Conservation (phyloP, 495 filamentous ascomycete genomes). For the Trichoderma orchidacearum region DNA sequence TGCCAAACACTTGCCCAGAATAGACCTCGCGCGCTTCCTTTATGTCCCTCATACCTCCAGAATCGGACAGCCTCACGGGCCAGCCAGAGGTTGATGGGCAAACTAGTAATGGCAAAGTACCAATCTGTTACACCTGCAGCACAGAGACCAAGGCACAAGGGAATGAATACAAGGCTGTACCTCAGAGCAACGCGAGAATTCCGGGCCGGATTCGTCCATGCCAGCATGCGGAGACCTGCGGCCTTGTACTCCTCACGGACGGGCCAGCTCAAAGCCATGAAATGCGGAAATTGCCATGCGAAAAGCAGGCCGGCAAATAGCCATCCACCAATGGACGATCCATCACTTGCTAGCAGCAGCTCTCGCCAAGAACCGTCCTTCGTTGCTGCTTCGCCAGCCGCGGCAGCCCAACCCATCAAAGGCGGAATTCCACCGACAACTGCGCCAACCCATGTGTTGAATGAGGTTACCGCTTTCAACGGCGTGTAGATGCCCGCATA, state of each 20-base stretch:
- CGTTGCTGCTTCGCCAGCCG: slow-evolving; percentile 74
- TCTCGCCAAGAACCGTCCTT: slow-evolving; percentile 60
- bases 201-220: slow-evolving; percentile 70
- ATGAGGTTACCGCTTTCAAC: slow-evolving; percentile 69
- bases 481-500: slow-evolving; percentile 92
- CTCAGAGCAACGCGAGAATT: slow-evolving; percentile 78
- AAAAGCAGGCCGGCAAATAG: slow-evolving; percentile 72
- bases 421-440: slow-evolving; percentile 88
- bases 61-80: slow-evolving; percentile 68
- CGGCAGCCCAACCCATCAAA: slow-evolving; percentile 95
- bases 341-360: slow-evolving; percentile 42
- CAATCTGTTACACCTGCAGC: slow-evolving; percentile 74
- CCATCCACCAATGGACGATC: slow-evolving; percentile 68
- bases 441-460: slow-evolving; percentile 94
- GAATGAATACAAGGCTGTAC: slow-evolving; percentile 79
- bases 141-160: slow-evolving; percentile 73
- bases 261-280: slow-evolving; percentile 78
- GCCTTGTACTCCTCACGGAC: slow-evolving; percentile 81
- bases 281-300: slow-evolving; percentile 97
- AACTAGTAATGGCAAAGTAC: slow-evolving; percentile 70
- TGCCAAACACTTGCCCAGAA: slow-evolving; percentile 99
- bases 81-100: slow-evolving; percentile 78
- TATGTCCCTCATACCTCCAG: slow-evolving; percentile 62
- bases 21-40: slow-evolving; percentile 69
- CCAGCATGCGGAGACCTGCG: slow-evolving; percentile 84